Percentiles rank a stretch among this genome's conserved stretches.
Evolutionary conservation across 2,329 filamentous ascomycete species (phyloP).

Genomic region (Fonsecaea multimorphosa): DNA sequence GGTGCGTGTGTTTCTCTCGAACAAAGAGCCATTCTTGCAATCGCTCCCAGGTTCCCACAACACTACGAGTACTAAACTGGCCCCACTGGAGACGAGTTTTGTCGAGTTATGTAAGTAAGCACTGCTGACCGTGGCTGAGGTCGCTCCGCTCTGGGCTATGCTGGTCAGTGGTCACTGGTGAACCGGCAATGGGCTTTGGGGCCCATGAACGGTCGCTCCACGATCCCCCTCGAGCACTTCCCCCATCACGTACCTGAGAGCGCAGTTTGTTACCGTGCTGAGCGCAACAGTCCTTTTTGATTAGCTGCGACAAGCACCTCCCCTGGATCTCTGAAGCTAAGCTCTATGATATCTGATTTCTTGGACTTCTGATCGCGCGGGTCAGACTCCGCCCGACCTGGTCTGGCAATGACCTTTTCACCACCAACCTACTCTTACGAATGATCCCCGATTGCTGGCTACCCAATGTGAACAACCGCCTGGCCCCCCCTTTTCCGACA

Average conservation of each 20-base stretch:
- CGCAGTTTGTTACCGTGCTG: constrained; percentile 5
- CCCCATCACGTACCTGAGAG: constrained; percentile 19
- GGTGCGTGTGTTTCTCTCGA: constrained; percentile 2
- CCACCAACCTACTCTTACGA: constrained; percentile 16
- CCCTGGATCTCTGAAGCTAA: constrained; percentile 23
- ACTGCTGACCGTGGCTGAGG: constrained; percentile 35
- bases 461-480: constrained; percentile 24
- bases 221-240: constrained; percentile 21
- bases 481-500: constrained; percentile 20
- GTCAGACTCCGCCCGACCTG: constrained; percentile 28
- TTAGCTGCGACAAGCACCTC: constrained; percentile 13
- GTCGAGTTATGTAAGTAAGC: constrained; percentile 34
- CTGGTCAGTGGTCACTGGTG: too few species aligned
- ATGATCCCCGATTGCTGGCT: constrained; percentile 19
- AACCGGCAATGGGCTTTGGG: constrained; percentile 23
- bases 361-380: constrained; percentile 20
- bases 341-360: constrained; percentile 11
- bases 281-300: constrained; percentile 11
- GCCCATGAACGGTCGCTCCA: constrained; percentile 13
- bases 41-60: constrained; percentile 18
- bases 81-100: constrained; percentile 26
- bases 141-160: constrained; percentile 31
- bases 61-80: constrained; percentile 22
- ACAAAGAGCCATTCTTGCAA: constrained; percentile 9
- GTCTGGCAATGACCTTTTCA: constrained; percentile 15